These are phyloP conservation scores for Kwoniella sp. DNA, from an alignment of 768 basidiomycete genomes.

Conservation along the genomic window DNA sequence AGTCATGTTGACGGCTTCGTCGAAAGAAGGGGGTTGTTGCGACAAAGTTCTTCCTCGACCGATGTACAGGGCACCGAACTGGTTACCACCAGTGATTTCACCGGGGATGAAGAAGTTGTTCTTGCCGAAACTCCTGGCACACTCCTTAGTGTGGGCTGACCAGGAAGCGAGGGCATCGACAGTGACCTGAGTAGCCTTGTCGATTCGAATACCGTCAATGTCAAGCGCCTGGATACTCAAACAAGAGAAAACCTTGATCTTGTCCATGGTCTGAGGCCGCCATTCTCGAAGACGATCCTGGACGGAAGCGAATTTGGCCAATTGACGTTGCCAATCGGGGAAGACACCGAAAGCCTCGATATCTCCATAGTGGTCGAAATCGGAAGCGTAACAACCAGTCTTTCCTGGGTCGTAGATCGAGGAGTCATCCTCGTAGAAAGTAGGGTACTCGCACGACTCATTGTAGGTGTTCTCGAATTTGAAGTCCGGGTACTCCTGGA, in stretches of 20 bases:
- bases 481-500: conserved; percentile 82
- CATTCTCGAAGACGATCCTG: conserved; percentile 95
- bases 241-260: conserved; percentile 77
- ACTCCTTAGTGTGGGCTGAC: conserved; percentile 71
- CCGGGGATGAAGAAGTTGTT: conserved; percentile 87
- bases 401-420: conserved; percentile 63
- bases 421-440: conserved; percentile 79
- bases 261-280: conserved; percentile 74
- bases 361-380: conserved; percentile 94
- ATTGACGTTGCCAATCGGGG: conserved; percentile 73
- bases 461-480: conserved; percentile 71
- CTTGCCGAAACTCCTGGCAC: conserved; percentile 73
- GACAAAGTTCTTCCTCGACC: conserved; percentile 84
- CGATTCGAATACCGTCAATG: conserved; percentile 91
- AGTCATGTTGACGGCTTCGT: conserved; percentile 69
- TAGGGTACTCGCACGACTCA: conserved; percentile 70
- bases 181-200: conserved; percentile 89
- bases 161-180: conserved; percentile 77
- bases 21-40: conserved; percentile 65
- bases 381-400: conserved; percentile 74
- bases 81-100: conserved; percentile 92
- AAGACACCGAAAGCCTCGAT: conserved; percentile 96
- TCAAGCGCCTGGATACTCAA: conserved; percentile 85
- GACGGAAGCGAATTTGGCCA: conserved; percentile 92
- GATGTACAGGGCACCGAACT: conserved; percentile 81